Percentiles rank a stretch among this genome's conserved stretches.
Evolutionary conservation across 352 stramenopile species (phyloP).

Genomic region (Globisporangium emineosum): DNA sequence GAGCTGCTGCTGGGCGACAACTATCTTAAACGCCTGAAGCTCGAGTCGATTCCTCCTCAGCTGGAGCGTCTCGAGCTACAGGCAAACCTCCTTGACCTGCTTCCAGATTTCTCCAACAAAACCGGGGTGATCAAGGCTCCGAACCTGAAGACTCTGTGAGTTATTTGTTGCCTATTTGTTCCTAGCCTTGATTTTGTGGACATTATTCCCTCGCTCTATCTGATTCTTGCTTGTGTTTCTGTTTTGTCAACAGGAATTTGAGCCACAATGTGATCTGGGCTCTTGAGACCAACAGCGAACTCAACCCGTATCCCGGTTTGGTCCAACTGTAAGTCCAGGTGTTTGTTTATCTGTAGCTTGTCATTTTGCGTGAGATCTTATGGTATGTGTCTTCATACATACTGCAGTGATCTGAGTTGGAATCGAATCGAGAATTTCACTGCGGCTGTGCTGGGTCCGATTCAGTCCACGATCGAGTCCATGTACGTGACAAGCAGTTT

Average conservation of each 20-base stretch:
- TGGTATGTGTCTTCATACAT: not conserved
- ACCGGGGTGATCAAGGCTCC: slow-evolving; percentile 19
- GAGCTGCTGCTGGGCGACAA: slow-evolving; percentile 45
- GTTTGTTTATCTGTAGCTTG: not conserved
- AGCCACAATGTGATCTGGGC: slow-evolving; percentile 65
- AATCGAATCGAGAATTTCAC: slow-evolving; percentile 63
- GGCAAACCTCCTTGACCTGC: slow-evolving; percentile 47
- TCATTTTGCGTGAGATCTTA: not conserved
- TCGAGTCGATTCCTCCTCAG: slow-evolving; percentile 38
- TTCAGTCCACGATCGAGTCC: slow-evolving; percentile 39
- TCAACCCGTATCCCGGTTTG: slow-evolving; percentile 40
- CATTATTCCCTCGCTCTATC: not conserved
- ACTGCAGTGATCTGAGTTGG: slow-evolving; percentile 46
- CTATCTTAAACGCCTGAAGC: slow-evolving; percentile 40
- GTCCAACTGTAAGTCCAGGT: slow-evolving; percentile 37
- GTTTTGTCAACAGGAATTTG: slow-evolving; percentile 36
- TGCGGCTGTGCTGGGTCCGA: slow-evolving; percentile 37
- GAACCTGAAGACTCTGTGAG: slow-evolving; percentile 46
- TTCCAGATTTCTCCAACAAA: slow-evolving; percentile 41
- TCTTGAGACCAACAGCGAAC: slow-evolving; percentile 44
- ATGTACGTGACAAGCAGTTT: slow-evolving; percentile 35
- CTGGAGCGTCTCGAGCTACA: slow-evolving; percentile 46
- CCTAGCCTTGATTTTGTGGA: not conserved
- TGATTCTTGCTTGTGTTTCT: not conserved
- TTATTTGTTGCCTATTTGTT: slow-evolving; percentile 1